Conservation (phyloP, 2,329 filamentous ascomycete genomes). For the Venturia asperata region DNA sequence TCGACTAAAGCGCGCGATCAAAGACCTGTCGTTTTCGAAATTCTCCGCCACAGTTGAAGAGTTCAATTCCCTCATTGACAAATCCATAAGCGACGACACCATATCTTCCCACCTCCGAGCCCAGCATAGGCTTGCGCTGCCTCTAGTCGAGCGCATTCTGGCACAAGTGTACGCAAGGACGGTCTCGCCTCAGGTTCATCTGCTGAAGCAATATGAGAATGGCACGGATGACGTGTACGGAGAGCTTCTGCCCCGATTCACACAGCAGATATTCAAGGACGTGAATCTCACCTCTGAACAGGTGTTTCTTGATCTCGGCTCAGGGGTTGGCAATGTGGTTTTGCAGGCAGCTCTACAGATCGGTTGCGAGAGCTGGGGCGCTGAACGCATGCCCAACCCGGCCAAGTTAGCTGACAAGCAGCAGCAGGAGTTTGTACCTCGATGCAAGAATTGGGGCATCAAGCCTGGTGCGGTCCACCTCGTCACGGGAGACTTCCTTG, state of each 20-base stretch:
- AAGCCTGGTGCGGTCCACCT: constrained; percentile 71
- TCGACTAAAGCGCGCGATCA: constrained; percentile 66
- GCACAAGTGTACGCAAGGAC: constrained; percentile 86
- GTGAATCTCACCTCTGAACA: constrained; percentile 72
- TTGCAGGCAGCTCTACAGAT: constrained; percentile 89
- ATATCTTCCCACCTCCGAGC: constrained; percentile 65
- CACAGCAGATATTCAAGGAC: constrained; percentile 72
- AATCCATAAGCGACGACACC: constrained; percentile 60
- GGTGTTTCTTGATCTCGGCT: constrained; percentile 90
- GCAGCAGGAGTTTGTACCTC: constrained; percentile 72
- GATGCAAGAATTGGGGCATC: constrained; percentile 85
- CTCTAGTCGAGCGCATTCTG: constrained; percentile 67
- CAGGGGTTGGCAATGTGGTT: constrained; percentile 92
- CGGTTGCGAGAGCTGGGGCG: constrained; percentile 92
- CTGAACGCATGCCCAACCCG: constrained; percentile 90
- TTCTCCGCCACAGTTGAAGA: constrained; percentile 67
- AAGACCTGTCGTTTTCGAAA: constrained; percentile 56
- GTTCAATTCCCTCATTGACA: constrained; percentile 67
- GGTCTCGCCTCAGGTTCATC: constrained; percentile 80
- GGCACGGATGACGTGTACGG: constrained; percentile 93
- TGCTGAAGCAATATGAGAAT: constrained; percentile 76
- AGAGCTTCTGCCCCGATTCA: constrained; percentile 78
- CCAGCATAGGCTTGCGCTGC: constrained; percentile 61
- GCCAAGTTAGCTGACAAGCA: constrained; percentile 76
- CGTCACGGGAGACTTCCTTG: constrained; percentile 76